phyloP scores from a whole-genome alignment of 139 green algal species.

The Dunaliella primolecta region DNA sequence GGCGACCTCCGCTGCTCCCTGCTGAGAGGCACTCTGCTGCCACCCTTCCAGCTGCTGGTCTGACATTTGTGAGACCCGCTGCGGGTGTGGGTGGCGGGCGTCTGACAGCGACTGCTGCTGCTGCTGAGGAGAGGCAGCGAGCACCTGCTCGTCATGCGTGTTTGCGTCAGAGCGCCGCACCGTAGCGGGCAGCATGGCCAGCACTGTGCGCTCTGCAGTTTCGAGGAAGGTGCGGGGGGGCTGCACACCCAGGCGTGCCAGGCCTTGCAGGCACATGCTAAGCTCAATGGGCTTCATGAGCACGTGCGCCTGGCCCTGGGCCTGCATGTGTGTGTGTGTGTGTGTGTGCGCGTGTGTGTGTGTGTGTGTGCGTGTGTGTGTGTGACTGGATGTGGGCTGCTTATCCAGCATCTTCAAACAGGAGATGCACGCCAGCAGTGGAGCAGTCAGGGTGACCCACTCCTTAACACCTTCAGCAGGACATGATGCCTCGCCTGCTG shows the following conservation, averaged over 20 bases:
- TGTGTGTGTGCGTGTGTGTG: constrained; percentile 17
- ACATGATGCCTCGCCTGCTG: no score
- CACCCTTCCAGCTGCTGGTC: no score
- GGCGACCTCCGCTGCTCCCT: neutral
- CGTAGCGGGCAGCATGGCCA: neutral
- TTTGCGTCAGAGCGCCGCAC: neutral
- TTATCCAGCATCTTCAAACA: no score
- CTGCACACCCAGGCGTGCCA: neutral
- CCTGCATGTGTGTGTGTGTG: neutral
- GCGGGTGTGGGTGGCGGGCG: neutral
- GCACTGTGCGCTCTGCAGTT: neutral
- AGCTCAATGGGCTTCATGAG: neutral
- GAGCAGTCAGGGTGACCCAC: no score
- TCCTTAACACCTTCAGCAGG: no score
- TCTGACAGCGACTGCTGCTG: neutral
- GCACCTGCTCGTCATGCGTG: neutral
- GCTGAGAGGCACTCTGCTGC: neutral
- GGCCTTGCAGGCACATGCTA: neutral
- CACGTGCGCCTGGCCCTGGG: neutral
- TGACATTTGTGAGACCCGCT: neutral
- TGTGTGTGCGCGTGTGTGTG: constrained; percentile 14
- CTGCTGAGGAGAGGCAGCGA: neutral
- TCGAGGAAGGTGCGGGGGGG: neutral
- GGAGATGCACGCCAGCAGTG: no score
- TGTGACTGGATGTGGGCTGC: no score